phyloP scores from a whole-genome alignment of 2,329 filamentous ascomycete genomes.

The Grosmannia clavigera region DNA sequence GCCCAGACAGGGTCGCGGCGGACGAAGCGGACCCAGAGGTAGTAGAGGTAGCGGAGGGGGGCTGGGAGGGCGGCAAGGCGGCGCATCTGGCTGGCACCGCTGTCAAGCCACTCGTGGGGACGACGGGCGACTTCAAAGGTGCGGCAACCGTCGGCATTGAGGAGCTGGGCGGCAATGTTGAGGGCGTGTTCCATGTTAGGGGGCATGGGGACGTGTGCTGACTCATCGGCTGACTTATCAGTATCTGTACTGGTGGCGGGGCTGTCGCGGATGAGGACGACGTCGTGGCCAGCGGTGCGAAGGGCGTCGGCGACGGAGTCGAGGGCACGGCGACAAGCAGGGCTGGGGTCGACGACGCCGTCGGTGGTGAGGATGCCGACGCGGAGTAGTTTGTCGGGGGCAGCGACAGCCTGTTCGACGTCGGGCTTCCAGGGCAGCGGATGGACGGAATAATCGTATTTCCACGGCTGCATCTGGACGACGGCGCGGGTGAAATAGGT shows the following conservation, averaged over 20 bases:
- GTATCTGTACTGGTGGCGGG: neutral
- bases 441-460: slow-evolving; percentile 75
- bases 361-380: slow-evolving; percentile 71
- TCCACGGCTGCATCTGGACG: slow-evolving; percentile 76
- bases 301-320: slow-evolving; percentile 59
- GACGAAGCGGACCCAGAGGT: slow-evolving; percentile 79
- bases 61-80: slow-evolving; percentile 61
- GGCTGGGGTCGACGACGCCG: slow-evolving; percentile 73
- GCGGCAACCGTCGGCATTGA: slow-evolving; percentile 73
- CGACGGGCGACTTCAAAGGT: slow-evolving; percentile 70
- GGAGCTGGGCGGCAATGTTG: slow-evolving; percentile 62
- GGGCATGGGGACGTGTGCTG: neutral
- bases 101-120: slow-evolving; percentile 66
- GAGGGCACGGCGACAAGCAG: slow-evolving; percentile 69
- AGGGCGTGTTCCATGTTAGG: slow-evolving; percentile 66
- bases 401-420: slow-evolving; percentile 43
- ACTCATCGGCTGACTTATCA: neutral
- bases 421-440: slow-evolving; percentile 67
- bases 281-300: slow-evolving; percentile 59
- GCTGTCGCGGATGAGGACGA: slow-evolving; percentile 44
- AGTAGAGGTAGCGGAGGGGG: slow-evolving; percentile 73
- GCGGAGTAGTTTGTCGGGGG: slow-evolving; percentile 47
- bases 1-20: slow-evolving; percentile 67
- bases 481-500: slow-evolving; percentile 72
- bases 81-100: slow-evolving; percentile 62